Evolutionary conservation across 345 rosid species (phyloP).

Genomic region (Salix brachista): DNA sequence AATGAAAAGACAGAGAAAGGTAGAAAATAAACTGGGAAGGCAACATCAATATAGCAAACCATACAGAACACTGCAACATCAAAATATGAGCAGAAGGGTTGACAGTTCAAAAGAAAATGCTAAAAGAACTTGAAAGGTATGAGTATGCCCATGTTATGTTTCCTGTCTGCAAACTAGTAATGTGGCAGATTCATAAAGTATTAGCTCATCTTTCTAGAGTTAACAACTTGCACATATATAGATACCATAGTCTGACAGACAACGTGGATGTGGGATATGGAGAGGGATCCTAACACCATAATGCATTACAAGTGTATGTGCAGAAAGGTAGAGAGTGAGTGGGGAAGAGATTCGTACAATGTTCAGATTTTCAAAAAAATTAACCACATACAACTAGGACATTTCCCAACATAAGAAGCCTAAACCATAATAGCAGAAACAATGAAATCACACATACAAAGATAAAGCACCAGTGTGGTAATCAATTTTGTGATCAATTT

Average conservation of each 20-base stretch:
- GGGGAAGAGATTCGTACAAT: no score
- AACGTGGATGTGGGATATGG: neutral
- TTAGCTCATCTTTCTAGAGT: neutral
- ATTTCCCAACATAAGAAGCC: neutral
- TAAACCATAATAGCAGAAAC: neutral
- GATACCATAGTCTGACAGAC: neutral
- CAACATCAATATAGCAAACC: neutral
- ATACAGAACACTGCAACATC: neutral
- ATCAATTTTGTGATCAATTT: neutral
- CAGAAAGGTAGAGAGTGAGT: no score
- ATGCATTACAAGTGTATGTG: neutral
- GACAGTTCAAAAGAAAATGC: neutral
- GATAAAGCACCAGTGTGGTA: neutral
- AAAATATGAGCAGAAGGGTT: neutral
- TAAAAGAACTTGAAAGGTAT: neutral
- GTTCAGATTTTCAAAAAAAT: neutral
- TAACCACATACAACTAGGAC: neutral
- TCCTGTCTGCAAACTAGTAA: neutral
- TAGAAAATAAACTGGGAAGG: neutral
- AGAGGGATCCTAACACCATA: neutral
- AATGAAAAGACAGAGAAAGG: neutral
- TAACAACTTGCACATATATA: neutral
- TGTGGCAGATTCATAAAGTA: neutral
- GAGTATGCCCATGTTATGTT: neutral
- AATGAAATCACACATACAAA: neutral